A percentile compares a stretch with the other conserved stretches of the same genome.
These are phyloP conservation scores for Entophlyctis luteolus DNA, from an alignment of 192 early-diverging fungal species.

Conservation along the genomic window DNA sequence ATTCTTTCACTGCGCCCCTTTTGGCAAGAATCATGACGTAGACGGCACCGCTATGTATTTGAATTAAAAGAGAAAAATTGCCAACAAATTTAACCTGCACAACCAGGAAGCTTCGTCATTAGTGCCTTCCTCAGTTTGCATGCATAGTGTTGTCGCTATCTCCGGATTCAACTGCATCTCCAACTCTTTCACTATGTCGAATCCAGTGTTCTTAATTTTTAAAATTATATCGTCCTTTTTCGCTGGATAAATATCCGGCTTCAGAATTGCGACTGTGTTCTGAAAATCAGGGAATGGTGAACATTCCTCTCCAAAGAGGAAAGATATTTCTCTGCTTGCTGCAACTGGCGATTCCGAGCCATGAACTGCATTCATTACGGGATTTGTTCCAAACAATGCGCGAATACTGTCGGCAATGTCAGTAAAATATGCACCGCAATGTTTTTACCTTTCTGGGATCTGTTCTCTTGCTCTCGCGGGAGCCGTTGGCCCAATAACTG, in stretches of 20 bases:
- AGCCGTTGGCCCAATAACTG: slow-evolving; percentile 52
- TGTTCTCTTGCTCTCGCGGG: slow-evolving; percentile 45
- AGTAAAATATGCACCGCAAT: neutral
- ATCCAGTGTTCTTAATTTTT: slow-evolving; percentile 32
- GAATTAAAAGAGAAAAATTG: neutral
- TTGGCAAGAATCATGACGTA: slow-evolving; percentile 37
- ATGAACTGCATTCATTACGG: slow-evolving; percentile 45
- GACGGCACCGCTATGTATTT: slow-evolving; percentile 39
- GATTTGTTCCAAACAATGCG: slow-evolving; percentile 45
- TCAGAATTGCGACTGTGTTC: slow-evolving; percentile 51
- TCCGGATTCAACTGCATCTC: slow-evolving; percentile 38
- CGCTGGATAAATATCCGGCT: slow-evolving; percentile 51
- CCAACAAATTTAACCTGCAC: slow-evolving; percentile 41
- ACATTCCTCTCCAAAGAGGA: slow-evolving; percentile 34
- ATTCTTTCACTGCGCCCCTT: slow-evolving; percentile 21
- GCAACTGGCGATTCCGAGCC: slow-evolving; percentile 37
- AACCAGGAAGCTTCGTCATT: slow-evolving; percentile 52
- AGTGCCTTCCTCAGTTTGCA: slow-evolving; percentile 43
- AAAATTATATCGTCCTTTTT: slow-evolving; percentile 47
- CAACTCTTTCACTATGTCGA: slow-evolving; percentile 40
- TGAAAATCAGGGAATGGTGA: slow-evolving; percentile 25
- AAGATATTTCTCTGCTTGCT: slow-evolving; percentile 36
- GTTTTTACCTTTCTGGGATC: slow-evolving; percentile 37
- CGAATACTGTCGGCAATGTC: slow-evolving; percentile 29
- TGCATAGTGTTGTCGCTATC: slow-evolving; percentile 48